Evolutionary conservation across 768 basidiomycete species (phyloP).

Genomic region (Hygrocybe punicea): DNA sequence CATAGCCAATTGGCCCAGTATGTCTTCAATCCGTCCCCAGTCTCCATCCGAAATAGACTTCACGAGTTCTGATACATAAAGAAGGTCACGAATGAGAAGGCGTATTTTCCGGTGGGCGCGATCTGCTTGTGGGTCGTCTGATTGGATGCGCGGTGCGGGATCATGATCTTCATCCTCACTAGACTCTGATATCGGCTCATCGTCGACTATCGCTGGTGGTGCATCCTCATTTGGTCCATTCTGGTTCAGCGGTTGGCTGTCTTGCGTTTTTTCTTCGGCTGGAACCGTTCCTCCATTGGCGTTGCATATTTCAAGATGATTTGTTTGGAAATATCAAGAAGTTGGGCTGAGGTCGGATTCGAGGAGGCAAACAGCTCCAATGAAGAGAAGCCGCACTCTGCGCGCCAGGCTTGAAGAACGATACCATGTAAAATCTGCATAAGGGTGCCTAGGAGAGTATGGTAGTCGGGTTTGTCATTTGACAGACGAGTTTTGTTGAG

Average conservation of each 20-base stretch:
- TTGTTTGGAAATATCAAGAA: constrained; percentile 15
- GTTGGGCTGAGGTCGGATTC: constrained; percentile 22
- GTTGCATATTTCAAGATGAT: constrained; percentile 28
- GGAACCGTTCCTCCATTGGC: constrained; percentile 4
- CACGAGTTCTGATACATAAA: constrained; percentile 29
- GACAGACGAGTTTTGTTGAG: constrained; percentile 32
- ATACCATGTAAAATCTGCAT: constrained; percentile 34
- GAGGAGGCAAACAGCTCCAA: constrained; percentile 20
- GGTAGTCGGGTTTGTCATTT: constrained; percentile 33
- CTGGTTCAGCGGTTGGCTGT: no score
- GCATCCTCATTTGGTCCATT: no score
- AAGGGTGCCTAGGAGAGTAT: constrained; percentile 26
- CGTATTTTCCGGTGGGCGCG: constrained; percentile 22
- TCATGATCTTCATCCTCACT: no score
- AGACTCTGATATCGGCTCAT: no score
- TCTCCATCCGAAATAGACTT: constrained; percentile 30
- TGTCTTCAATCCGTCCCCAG: constrained; percentile 32
- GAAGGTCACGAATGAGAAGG: constrained; percentile 28
- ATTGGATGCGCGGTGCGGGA: not conserved
- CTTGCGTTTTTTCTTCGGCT: not conserved
- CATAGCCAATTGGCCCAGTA: constrained; percentile 23
- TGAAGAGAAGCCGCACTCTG: constrained; percentile 11
- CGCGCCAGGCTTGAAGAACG: constrained; percentile 32
- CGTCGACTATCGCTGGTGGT: no score
- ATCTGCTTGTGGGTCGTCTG: constrained; percentile 11